phyloP scores from a whole-genome alignment of 495 filamentous ascomycete species.

The Usnea hakonensis region DNA sequence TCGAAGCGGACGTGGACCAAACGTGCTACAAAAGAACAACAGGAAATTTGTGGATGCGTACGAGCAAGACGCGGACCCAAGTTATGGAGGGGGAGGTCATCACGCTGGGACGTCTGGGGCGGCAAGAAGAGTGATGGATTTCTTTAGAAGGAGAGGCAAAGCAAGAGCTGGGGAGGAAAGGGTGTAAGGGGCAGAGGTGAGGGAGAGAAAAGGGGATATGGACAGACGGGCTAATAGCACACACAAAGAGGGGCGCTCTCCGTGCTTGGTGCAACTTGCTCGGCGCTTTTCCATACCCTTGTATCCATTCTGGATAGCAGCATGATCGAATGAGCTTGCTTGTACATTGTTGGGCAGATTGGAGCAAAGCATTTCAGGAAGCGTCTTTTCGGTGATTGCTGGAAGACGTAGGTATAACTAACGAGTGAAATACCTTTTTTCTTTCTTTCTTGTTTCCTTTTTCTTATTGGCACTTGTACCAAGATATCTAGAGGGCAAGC shows the following conservation, averaged over 20 bases:
- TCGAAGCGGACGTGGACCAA: conserved; percentile 41
- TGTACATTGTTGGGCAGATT: conserved; percentile 11
- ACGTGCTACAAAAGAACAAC: conserved; percentile 71
- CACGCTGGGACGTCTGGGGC: conserved; percentile 77
- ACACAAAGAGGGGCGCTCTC: background rate
- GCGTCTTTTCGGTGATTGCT: conserved; percentile 6
- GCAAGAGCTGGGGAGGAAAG: conserved; percentile 57
- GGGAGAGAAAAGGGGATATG: background rate
- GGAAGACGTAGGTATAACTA: background rate
- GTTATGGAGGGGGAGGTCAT: conserved; percentile 39
- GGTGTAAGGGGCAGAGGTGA: conserved; percentile 3
- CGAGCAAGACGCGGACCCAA: conserved; percentile 59
- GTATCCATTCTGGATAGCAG: conserved; percentile 16
- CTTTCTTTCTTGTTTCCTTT: too few species aligned
- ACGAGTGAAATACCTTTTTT: too few species aligned
- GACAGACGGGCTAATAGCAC: background rate
- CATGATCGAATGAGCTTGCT: conserved; percentile 8
- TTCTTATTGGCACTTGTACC: conserved; percentile 3
- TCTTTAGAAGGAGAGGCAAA: conserved; percentile 82
- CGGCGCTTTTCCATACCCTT: conserved; percentile 9
- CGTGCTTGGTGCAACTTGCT: background rate
- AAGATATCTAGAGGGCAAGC: conserved; percentile 6
- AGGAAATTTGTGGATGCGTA: conserved; percentile 86
- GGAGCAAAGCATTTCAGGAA: conserved; percentile 8
- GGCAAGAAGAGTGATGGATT: conserved; percentile 92